Evolutionary conservation across 177 flowering plant genomes (phyloP).

Genomic region (Vitis hybrid): DNA sequence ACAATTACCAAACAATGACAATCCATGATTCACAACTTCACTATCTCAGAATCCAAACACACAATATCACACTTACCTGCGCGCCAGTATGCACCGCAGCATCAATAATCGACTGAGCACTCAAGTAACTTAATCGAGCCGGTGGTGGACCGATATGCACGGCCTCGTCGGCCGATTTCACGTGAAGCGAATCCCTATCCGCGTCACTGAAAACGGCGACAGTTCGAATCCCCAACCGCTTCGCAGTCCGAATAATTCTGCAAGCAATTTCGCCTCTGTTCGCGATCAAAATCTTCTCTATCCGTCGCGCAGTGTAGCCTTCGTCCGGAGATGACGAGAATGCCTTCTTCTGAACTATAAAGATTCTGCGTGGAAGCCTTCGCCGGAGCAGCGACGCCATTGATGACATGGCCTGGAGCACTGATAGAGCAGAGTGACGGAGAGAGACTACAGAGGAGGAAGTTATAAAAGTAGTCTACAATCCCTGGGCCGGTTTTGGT

Average conservation of each 20-base stretch:
- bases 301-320: conserved; percentile 11
- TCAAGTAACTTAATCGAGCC: conserved; percentile 80
- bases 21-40: not conserved
- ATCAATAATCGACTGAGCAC: conserved; percentile 55
- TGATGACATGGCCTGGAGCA: conserved; percentile 30
- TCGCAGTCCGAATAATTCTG: conserved; percentile 82
- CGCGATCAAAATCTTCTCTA: conserved; percentile 90
- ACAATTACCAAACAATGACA: conserved; percentile 1
- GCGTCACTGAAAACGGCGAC: conserved; percentile 97
- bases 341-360: conserved; percentile 1
- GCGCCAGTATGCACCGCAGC: conserved; percentile 89
- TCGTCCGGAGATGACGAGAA: conserved; percentile 25
- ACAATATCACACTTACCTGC: conserved; percentile 46
- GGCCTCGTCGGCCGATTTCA: conserved; percentile 87
- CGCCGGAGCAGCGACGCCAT: conserved; percentile 52
- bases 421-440: not conserved
- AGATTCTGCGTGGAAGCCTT: conserved; percentile 16
- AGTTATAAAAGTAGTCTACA: not conserved
- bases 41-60: not conserved
- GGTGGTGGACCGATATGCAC: conserved; percentile 88
- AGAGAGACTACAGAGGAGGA: not conserved
- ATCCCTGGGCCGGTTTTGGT: not conserved
- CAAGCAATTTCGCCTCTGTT: conserved; percentile 97
- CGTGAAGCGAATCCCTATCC: conserved; percentile 75
- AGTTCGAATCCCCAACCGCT: conserved; percentile 76